Percentiles rank a stretch among this genome's conserved stretches.
phyloP scores from a whole-genome alignment of 345 rosid species.

The Salix udensis region DNA sequence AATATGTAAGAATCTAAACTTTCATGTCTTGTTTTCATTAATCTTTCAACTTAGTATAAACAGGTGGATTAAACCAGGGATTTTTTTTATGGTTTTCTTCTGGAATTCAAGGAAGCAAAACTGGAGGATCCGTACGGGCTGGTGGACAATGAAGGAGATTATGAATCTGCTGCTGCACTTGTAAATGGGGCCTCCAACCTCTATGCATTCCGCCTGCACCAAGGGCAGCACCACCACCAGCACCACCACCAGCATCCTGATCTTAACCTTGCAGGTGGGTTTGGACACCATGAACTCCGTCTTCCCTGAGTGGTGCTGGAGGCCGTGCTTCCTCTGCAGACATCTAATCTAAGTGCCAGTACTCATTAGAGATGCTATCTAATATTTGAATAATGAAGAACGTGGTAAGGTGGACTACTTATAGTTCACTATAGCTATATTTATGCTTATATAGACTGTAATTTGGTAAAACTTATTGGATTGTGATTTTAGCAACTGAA shows the following conservation, averaged over 20 bases:
- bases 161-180: conserved; percentile 30
- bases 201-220: conserved; percentile 36
- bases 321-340: not conserved
- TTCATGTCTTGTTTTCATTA: not conserved
- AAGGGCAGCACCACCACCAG: conserved; percentile 14
- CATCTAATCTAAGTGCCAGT: not conserved
- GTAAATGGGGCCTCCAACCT: conserved; percentile 37
- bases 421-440: too few species aligned
- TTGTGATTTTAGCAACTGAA: too few species aligned
- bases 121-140: conserved; percentile 36
- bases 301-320: conserved; percentile 29
- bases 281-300: conserved; percentile 30
- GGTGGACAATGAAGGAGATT: conserved; percentile 37
- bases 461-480: too few species aligned
- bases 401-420: too few species aligned
- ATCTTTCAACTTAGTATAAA: not conserved
- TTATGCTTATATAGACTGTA: too few species aligned
- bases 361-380: not conserved
- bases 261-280: conserved; percentile 25
- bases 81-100: not conserved
- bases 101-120: conserved; percentile 32
- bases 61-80: not conserved
- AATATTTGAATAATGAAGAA: not conserved
- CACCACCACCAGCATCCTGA: conserved; percentile 6
- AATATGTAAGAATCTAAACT: conserved; percentile 29